phyloP scores from a whole-genome alignment of 2,329 filamentous ascomycete species.

The Colletotrichum sp. region DNA sequence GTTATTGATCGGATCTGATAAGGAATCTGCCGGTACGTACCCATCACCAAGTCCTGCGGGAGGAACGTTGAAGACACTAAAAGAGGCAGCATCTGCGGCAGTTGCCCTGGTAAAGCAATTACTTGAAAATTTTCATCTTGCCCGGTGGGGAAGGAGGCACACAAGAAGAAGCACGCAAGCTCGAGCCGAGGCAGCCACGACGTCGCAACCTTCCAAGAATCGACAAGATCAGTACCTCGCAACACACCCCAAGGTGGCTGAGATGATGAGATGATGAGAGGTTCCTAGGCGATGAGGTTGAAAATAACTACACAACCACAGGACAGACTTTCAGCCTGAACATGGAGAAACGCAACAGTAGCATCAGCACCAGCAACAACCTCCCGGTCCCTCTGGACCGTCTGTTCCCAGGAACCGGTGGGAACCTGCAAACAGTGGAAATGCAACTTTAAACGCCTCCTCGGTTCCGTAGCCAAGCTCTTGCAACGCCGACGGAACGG shows the following conservation, averaged over 20 bases:
- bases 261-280: no score
- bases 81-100: constrained; percentile 1
- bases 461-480: constrained; percentile 1
- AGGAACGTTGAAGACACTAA: constrained; percentile 1
- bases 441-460: constrained; percentile 5
- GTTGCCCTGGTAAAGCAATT: not conserved
- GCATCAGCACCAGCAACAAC: not conserved
- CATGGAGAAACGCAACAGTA: not conserved
- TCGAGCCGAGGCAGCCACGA: not conserved
- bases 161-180: not conserved
- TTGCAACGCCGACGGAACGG: constrained; percentile 6
- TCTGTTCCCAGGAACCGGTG: not conserved
- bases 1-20: constrained; percentile 21
- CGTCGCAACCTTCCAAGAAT: not conserved
- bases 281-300: not conserved
- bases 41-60: constrained; percentile 2
- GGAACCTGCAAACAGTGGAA: not conserved
- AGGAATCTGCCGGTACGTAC: constrained; percentile 4
- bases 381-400: not conserved
- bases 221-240: not conserved
- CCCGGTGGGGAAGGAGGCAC: not conserved
- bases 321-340: rapidly evolving
- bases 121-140: not conserved
- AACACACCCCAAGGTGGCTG: not conserved
- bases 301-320: not conserved